Evolutionary conservation across 768 basidiomycete species (phyloP).

Genomic region (Ephemerocybe angulata): DNA sequence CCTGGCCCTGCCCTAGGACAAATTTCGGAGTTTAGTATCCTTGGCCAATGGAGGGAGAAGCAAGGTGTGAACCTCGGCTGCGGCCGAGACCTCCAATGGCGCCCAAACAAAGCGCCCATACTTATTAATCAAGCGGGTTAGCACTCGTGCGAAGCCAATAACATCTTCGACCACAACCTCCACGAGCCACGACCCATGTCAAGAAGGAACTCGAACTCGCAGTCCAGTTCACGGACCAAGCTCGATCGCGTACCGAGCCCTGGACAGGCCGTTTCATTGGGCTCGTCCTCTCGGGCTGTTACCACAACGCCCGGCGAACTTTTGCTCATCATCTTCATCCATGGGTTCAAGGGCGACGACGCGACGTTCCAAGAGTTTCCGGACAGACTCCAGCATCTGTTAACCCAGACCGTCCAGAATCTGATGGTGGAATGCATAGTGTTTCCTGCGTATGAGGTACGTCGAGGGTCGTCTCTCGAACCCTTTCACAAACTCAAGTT

Average conservation of each 20-base stretch:
- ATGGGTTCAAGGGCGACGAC: slow-evolving; percentile 66
- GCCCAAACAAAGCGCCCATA: too few species aligned
- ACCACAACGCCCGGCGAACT: slow-evolving; percentile 34
- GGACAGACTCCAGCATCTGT: slow-evolving; percentile 68
- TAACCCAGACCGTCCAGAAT: slow-evolving; percentile 59
- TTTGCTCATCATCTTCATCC: slow-evolving; percentile 72
- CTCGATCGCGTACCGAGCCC: background rate
- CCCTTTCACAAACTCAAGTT: too few species aligned
- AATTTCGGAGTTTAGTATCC: too few species aligned
- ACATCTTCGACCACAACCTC: background rate
- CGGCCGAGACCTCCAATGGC: too few species aligned
- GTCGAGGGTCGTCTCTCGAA: background rate
- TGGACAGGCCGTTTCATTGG: background rate
- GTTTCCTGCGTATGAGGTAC: slow-evolving; percentile 87
- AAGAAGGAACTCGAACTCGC: background rate
- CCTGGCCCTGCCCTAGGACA: too few species aligned
- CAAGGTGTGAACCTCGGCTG: too few species aligned
- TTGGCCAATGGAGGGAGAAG: too few species aligned
- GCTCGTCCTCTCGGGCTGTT: slow-evolving; percentile 11
- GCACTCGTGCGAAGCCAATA: background rate
- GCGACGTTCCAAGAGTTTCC: slow-evolving; percentile 79
- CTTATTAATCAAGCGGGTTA: too few species aligned
- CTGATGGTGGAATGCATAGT: slow-evolving; percentile 67
- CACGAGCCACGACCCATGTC: background rate
- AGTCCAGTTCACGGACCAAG: background rate